phyloP scores from a whole-genome alignment of 371 early-diverging fungal species.

The Mortierella sp. region DNA sequence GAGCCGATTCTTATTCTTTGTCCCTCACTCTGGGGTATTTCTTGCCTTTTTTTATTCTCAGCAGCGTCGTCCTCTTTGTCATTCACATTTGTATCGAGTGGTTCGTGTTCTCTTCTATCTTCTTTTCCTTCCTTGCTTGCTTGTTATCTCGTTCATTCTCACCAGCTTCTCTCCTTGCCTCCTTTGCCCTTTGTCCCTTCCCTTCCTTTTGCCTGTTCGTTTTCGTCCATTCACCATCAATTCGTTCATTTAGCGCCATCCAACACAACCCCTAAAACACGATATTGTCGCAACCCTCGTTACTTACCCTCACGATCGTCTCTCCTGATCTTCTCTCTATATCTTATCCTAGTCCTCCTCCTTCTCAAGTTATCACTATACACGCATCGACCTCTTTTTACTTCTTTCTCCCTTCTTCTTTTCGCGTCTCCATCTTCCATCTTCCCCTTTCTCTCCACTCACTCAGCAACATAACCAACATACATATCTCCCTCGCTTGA shows the following conservation, averaged over 20 bases:
- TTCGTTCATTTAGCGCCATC: constrained; percentile 12
- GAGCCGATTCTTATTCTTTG: constrained; percentile 2
- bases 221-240: background rate
- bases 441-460: background rate
- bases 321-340: background rate
- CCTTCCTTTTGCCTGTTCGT: background rate
- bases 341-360: background rate
- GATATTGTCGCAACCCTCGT: background rate
- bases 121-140: background rate
- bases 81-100: background rate
- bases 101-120: background rate
- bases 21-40: no score
- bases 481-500: background rate
- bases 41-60: background rate
- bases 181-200: background rate
- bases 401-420: background rate
- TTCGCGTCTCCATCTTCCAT: constrained; percentile 8
- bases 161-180: background rate
- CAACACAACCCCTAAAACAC: background rate
- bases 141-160: constrained; percentile 11
- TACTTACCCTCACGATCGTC: constrained; percentile 3
- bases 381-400: background rate
- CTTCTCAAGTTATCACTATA: background rate
- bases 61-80: background rate
- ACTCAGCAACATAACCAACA: background rate